Base-by-base conservation (phyloP, 139 green algal genomes). In the Chlorella ohadii region DNA sequence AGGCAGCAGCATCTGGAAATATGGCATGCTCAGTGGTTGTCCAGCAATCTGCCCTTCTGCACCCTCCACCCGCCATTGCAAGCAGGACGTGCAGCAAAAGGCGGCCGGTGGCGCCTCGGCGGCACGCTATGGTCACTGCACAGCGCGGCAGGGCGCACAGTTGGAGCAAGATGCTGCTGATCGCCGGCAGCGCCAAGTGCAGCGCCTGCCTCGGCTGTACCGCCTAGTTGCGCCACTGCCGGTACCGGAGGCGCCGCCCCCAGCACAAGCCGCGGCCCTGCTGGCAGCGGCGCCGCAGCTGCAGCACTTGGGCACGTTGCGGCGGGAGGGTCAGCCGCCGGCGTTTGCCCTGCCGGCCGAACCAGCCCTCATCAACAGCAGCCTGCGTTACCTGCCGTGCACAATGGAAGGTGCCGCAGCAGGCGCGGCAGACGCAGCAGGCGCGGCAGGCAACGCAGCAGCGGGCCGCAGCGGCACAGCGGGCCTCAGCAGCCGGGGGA, bases 141-240 rank as follows among this genome's bases (percentile, higher is more conserved):
- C 74, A 9, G 36, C 71, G n/a, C 65, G 86, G 22, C 86, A 90
- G 74, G 64, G 23, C 19, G 82, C 59, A 9, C 86, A 90, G 86
- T 27, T 90, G 20, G 72, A 85, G 31, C 56, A 81, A 13, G 79
- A 89, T 39, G 36, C 25, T 16, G 38, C 28, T 23, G 34, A 16
- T 9, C 56, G 78, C n/a, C 31, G 71, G n/a, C 44, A 51, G 31
- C 66, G 39, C 31, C 51, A 74, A 17, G 11, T 28, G 51, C 33
- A 31, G 22, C 23, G 31, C 22, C 81, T 81, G 72, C 70, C 59
- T 1, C 59, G 68, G 17, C 31, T 47, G 28, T 71, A 61, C 63
- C 81, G 61, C 71, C 70, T 86, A 4, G n/a, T 34, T 2, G n/a
- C n/a, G 19, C 25, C 64, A 15, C n/a, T 79, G 38, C 47, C 55